A percentile compares a stretch with the other conserved stretches of the same genome.
Evolutionary conservation across 352 stramenopile genomes (phyloP).

Genomic region (Phytophthora capsici): DNA sequence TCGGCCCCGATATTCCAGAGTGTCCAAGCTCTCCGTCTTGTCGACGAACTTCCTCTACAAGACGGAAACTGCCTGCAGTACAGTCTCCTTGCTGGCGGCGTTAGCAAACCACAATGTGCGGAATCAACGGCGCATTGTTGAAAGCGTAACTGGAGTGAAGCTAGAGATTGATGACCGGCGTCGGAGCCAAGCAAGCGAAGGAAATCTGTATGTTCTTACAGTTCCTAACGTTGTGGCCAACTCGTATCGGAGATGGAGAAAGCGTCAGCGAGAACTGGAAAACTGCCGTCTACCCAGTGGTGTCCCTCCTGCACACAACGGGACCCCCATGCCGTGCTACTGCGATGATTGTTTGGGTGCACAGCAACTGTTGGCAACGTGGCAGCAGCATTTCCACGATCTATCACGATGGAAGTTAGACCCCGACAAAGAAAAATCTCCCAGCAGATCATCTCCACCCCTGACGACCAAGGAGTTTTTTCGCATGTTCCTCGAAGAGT

Average conservation of each 20-base stretch:
- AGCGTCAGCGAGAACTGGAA: conserved; percentile 42
- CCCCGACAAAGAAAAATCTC: conserved; percentile 1
- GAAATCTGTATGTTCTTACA: conserved; percentile 42
- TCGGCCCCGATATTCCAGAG: background rate
- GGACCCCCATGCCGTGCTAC: conserved; percentile 51
- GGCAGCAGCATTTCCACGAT: conserved; percentile 62
- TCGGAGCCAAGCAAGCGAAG: background rate
- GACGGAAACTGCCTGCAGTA: conserved; percentile 26
- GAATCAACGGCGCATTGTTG: conserved; percentile 56
- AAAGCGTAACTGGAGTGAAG: conserved; percentile 37
- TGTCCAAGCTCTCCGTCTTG: conserved; percentile 27
- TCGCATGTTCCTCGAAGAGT: conserved; percentile 37
- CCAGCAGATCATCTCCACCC: background rate
- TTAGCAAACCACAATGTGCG: conserved; percentile 38
- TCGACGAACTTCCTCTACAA: conserved; percentile 46
- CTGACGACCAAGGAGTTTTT: conserved; percentile 42
- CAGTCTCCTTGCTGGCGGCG: conserved; percentile 39
- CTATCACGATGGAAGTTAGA: conserved; percentile 47
- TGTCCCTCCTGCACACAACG: conserved; percentile 40
- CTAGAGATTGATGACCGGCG: conserved; percentile 9
- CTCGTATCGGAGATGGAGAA: conserved; percentile 51
- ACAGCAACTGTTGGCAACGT: conserved; percentile 56
- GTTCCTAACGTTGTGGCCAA: conserved; percentile 37
- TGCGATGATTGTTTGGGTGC: conserved; percentile 61
- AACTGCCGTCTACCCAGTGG: conserved; percentile 46